Evolutionary conservation across 371 early-diverging fungal genomes (phyloP), one percentile per base, ranked within the genome.

Genomic region (Saksenaea vasiformis): DNA sequence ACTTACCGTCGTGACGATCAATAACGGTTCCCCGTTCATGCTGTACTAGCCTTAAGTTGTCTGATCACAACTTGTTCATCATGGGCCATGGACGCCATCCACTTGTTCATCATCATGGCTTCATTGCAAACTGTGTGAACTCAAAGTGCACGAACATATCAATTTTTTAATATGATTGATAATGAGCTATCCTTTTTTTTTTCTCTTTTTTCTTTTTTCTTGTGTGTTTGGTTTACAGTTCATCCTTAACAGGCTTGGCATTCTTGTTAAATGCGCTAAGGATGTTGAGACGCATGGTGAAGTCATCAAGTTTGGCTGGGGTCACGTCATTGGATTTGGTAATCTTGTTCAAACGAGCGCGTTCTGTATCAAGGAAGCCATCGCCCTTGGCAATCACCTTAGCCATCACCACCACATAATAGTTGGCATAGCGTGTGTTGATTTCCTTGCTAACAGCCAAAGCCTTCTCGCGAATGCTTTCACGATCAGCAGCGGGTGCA

Each of bases 401-500:
- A 64, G 90, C 85, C 87, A 93, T 89, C 65, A 88, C 78, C 60
- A 90, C 90, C 53, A 71, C 72, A 71, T 94, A 94, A 79, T 91
- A 92, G 35, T 76, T 82, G 38, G 91, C 89, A 61, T 76, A 73
- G n/a, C 73, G 71, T 15, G 66, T 67, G 38, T 70, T 66, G 10
- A 71, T 35, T 36, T 67, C 70, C 17, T 68, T 67, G 2, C 78
- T 71, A 53, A 58, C 70, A 17, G 57, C 73, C 38, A 67, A 69
- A 24, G 80, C 80, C 64, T 83, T 74, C 38, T 65, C 60, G 26
- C 77, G 80, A 13, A 76, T 58, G 34, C 68, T 56, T 27, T 76
- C 73, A 47, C 71, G 84, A 54, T 76, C 69, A n/a, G 56, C 73
- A 27, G 59, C 67, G 41, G 75, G 60, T 39, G 82, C 69, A 13